These are phyloP conservation scores for Umbilicaria muhlenbergii DNA, from an alignment of 495 filamentous ascomycete species.

Conservation along the genomic window DNA sequence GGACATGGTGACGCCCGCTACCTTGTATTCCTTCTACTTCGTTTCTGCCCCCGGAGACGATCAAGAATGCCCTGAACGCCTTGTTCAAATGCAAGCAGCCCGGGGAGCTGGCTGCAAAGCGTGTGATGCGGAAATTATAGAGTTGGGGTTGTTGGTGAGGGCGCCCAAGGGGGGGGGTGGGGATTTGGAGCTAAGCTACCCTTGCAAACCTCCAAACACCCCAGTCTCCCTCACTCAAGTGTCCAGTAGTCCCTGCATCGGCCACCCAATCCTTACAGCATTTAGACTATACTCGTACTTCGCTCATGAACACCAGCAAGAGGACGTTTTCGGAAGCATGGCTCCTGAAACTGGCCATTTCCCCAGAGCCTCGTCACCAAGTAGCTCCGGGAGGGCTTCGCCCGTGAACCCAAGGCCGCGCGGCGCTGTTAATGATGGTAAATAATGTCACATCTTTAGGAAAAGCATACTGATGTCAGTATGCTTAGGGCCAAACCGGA, in stretches of 20 bases:
- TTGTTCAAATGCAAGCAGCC: no score
- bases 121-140: no score
- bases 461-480: neutral
- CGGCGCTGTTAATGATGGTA: constrained; percentile 5
- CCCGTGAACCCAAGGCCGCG: constrained; percentile 32
- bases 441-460: neutral
- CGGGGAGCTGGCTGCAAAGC: no score
- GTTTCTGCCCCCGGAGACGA: constrained; percentile 3
- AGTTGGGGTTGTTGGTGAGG: no score
- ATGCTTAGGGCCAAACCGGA: constrained; percentile 23
- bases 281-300: neutral
- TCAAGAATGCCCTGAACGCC: no score
- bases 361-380: constrained; percentile 54
- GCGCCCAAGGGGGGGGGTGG: no score
- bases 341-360: constrained; percentile 52
- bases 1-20: constrained; percentile 19
- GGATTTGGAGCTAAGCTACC: no score
- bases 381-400: constrained; percentile 62
- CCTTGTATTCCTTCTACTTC: constrained; percentile 1
- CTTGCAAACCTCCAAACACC: no score
- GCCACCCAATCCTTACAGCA: neutral
- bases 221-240: no score
- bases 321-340: constrained; percentile 22
- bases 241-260: neutral
- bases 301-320: neutral